Percentiles rank a stretch among this genome's conserved stretches.
These are phyloP conservation scores for Podosphaera xanthii DNA, from an alignment of 2,329 filamentous ascomycete species.

Conservation along the genomic window DNA sequence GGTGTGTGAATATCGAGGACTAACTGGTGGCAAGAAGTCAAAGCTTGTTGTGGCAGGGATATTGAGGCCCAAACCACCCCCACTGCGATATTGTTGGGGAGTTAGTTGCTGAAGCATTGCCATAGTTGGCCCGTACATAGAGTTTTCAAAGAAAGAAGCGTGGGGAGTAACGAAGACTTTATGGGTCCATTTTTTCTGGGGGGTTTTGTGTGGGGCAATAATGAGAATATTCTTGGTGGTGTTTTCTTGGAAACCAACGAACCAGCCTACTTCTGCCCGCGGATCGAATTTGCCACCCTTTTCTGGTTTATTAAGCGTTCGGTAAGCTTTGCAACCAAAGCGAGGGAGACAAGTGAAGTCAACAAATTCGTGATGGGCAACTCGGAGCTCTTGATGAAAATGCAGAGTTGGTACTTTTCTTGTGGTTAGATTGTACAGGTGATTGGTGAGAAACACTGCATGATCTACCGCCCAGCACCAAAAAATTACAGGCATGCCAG, in stretches of 20 bases:
- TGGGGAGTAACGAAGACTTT: neutral
- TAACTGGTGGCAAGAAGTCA: neutral
- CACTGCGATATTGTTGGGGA: neutral
- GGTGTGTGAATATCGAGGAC: neutral
- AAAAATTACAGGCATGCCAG: too few relatives aligned
- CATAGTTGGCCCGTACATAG: neutral
- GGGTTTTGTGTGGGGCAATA: neutral
- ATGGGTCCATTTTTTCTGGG: neutral
- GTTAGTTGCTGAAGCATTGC: neutral
- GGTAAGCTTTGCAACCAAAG: neutral
- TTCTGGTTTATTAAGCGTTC: neutral
- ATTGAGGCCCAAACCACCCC: neutral
- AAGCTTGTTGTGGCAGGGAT: neutral
- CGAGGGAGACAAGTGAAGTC: neutral
- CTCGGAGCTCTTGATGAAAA: neutral
- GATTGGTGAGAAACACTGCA: too few relatives aligned
- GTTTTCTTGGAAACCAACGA: neutral
- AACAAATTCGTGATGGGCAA: neutral
- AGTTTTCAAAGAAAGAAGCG: neutral
- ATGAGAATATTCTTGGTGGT: neutral
- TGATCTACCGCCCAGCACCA: too few relatives aligned
- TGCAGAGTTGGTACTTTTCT: too few relatives aligned
- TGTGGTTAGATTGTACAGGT: too few relatives aligned
- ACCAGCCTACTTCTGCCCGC: neutral
- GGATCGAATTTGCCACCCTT: neutral